A percentile compares a stretch with the other conserved stretches of the same genome.
These are phyloP conservation scores for Cercospora citrullina DNA, from an alignment of 2,329 filamentous ascomycete species.

Conservation along the genomic window DNA sequence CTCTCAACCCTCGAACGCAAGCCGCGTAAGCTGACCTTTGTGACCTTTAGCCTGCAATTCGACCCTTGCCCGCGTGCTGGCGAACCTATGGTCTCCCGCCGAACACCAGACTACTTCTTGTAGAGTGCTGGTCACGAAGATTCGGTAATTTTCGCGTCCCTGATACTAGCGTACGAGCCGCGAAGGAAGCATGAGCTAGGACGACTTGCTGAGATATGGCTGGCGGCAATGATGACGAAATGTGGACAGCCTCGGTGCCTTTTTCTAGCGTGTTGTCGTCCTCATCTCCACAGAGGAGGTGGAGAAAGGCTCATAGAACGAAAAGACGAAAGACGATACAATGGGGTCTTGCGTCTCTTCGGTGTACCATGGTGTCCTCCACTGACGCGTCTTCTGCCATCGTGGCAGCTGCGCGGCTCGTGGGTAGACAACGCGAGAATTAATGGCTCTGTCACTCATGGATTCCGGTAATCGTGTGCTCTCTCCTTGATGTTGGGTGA, in stretches of 20 bases:
- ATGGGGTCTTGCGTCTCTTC: not conserved
- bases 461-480: not conserved
- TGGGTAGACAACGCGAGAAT: not conserved
- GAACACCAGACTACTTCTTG: conserved; percentile 99
- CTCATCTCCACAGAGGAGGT: not conserved
- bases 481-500: no score
- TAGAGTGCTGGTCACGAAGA: conserved; percentile 49
- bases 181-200: not conserved
- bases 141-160: conserved; percentile 1
- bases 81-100: conserved; percentile 93
- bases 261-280: not conserved
- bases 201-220: not conserved
- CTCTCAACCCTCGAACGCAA: not conserved
- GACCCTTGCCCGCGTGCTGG: conserved; percentile 96
- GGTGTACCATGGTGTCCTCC: not conserved
- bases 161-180: conserved; percentile 2
- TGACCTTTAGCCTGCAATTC: conserved; percentile 79
- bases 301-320: not conserved
- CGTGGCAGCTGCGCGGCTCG: not conserved
- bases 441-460: not conserved
- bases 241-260: not conserved
- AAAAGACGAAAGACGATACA: not conserved
- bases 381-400: not conserved
- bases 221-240: conserved; percentile 2
- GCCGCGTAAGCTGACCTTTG: not conserved